Percentiles rank a stretch among this genome's conserved stretches.
Evolutionary conservation across 2,329 filamentous ascomycete species (phyloP).

Genomic region (Pseudovirgaria hyperparasitica): DNA sequence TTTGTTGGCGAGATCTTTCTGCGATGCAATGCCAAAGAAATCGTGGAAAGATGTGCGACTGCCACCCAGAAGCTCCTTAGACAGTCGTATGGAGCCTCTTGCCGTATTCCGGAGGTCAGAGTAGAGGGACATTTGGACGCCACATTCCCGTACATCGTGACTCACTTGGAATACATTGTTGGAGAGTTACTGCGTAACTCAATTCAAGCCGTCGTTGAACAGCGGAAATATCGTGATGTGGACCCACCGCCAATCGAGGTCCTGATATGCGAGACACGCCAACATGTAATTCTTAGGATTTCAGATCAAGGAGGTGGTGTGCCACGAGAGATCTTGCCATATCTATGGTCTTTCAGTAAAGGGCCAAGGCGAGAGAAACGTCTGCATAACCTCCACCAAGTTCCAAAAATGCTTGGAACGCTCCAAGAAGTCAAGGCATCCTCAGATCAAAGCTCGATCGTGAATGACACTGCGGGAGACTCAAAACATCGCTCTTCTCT

Average conservation of each 20-base stretch:
- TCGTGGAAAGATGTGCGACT: constrained; percentile 70
- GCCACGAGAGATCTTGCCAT: constrained; percentile 68
- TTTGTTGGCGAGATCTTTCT: constrained; percentile 95
- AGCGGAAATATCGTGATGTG: constrained; percentile 36
- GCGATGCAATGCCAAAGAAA: constrained; percentile 79
- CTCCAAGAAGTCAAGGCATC: constrained; percentile 65
- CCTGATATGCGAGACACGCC: constrained; percentile 81
- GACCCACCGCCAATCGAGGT: constrained; percentile 77
- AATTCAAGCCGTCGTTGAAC: constrained; percentile 81
- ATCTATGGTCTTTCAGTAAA: constrained; percentile 95
- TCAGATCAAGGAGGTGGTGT: constrained; percentile 94
- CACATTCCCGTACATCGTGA: constrained; percentile 92
- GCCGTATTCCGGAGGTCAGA: constrained; percentile 65
- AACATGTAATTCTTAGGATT: constrained; percentile 92
- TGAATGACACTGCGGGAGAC: constrained; percentile 11
- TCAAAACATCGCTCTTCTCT: constrained; percentile 48
- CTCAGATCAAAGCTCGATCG: constrained; percentile 9
- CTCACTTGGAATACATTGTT: constrained; percentile 92
- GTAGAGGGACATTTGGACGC: constrained; percentile 77
- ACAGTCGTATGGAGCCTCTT: constrained; percentile 59
- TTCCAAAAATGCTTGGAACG: constrained; percentile 86
- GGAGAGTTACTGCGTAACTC: constrained; percentile 91
- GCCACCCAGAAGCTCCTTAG: constrained; percentile 63
- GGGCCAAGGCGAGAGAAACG: constrained; percentile 66
- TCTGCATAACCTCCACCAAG: constrained; percentile 72